These are phyloP conservation scores for Arctium lappa DNA, from an alignment of 129 eudicot genomes.

Conservation along the genomic window DNA sequence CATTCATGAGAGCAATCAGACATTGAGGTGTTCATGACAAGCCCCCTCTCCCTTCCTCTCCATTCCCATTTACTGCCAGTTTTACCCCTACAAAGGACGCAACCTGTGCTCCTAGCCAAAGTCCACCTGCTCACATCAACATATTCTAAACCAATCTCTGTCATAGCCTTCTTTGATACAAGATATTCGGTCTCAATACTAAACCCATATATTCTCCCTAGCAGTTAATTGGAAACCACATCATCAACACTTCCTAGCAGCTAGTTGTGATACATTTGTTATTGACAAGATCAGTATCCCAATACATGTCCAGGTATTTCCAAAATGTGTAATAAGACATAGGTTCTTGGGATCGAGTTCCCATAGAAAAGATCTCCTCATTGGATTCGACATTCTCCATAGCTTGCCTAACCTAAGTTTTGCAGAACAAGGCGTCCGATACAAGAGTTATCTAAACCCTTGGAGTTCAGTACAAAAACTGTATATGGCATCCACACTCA, in stretches of 20 bases:
- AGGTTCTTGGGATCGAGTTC: not conserved
- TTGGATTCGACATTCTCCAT: not conserved
- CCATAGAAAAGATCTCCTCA: not conserved
- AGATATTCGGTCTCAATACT: not conserved
- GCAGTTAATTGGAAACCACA: not conserved
- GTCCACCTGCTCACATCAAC: not conserved
- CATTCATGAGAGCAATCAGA: not conserved
- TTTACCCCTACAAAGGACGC: not conserved
- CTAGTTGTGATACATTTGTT: not conserved
- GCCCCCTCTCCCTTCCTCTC: no score
- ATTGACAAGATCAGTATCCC: not conserved
- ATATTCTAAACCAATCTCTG: not conserved
- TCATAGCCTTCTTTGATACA: not conserved
- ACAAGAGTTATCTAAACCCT: not conserved
- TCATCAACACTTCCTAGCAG: not conserved
- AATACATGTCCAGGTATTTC: not conserved
- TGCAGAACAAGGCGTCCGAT: not conserved
- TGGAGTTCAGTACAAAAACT: not conserved
- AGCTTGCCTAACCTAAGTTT: not conserved
- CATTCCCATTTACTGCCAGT: no score
- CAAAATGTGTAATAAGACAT: not conserved
- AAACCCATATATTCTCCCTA: not conserved
- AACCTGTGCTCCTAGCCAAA: not conserved
- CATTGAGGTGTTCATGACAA: no score
- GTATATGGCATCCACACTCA: not conserved